Evolutionary conservation across 2,329 filamentous ascomycete species (phyloP), one percentile per base, ranked within the genome.

Genomic region (Myriosclerotinia duriaeana): DNA sequence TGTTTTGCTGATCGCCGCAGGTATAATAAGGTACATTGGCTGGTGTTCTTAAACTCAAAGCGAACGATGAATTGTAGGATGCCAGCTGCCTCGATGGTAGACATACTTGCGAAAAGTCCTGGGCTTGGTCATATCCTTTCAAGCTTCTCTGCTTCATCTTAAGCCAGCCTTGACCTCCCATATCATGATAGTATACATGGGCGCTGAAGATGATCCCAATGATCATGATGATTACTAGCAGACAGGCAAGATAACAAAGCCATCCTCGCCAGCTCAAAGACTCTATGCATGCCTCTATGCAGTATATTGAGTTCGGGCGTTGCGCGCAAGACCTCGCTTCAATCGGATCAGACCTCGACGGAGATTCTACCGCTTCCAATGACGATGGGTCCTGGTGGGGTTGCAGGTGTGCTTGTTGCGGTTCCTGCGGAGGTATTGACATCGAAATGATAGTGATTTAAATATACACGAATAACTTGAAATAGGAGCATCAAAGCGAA

Each of bases 1-100:
- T 73, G 12, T 73, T 68, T 38, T 70, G 65, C 54, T 76, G 74
- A 66, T 76, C 74, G 3, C 74, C 74, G 59, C 74, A 75, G 6
- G 64, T 68, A 59, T 72, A 74, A 56, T 65, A 76, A 20, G 74
- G 74, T 20, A 74, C 67, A 55, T n/a, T 38, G 20, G 42, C 59
- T 42, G 53, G 61, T 22, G 40, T 59, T 65, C 65, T 53, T 42
- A 7, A 22, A 40, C 11, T 59, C 46, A 65, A 22, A 15, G 50
- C 44, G 17, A 69, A 67, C 2, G 38, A 50, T 17, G 48, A 20
- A 44, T 12, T 40, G 22, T 38, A 59, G 34, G 22, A 68, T 61
- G 6, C 44, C 48, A 70, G 22, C 42, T 70, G 67, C 61, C 72
- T 70, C 12, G 74, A 20, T 15, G 73, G 72, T 15, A 75, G 66